These are phyloP conservation scores for Cardamine occulta DNA, from an alignment of 345 rosid species.

Conservation along the genomic window DNA sequence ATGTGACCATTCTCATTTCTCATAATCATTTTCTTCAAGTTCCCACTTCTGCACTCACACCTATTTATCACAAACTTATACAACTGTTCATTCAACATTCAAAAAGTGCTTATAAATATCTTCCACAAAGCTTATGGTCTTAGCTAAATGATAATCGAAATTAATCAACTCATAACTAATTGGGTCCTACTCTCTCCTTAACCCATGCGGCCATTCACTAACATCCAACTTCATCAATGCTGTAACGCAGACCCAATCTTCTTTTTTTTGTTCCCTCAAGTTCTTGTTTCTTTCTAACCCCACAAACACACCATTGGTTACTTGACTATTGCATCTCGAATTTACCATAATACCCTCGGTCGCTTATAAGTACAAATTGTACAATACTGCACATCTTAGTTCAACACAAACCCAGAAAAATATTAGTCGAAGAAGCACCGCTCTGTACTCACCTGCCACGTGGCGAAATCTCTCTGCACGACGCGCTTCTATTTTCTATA, in stretches of 20 bases:
- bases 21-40: slow-evolving; percentile 30
- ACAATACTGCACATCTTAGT: background rate
- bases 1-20: slow-evolving; percentile 28
- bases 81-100: slow-evolving; percentile 20
- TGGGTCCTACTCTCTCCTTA: slow-evolving; percentile 28
- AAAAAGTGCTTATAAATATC: slow-evolving; percentile 19
- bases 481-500: slow-evolving; percentile 5
- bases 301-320: slow-evolving; percentile 30
- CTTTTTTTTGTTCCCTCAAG: background rate
- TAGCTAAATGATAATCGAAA: background rate
- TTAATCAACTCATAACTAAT: background rate
- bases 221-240: slow-evolving; percentile 41
- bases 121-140: slow-evolving; percentile 5
- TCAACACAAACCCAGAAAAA: background rate
- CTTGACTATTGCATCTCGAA: background rate
- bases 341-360: slow-evolving; percentile 22
- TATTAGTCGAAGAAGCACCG: background rate
- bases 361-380: slow-evolving; percentile 28
- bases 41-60: slow-evolving; percentile 41
- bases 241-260: slow-evolving; percentile 38
- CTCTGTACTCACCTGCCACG: slow-evolving; percentile 39
- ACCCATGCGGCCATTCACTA: slow-evolving; percentile 32
- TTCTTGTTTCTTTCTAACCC: slow-evolving; percentile 23
- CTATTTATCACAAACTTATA: slow-evolving; percentile 8
- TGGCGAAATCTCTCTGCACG: slow-evolving; percentile 37